Percentiles rank a stretch among this genome's conserved stretches.
Conservation (phyloP, 441 rosid species). For the Gossypium davidsonii region DNA sequence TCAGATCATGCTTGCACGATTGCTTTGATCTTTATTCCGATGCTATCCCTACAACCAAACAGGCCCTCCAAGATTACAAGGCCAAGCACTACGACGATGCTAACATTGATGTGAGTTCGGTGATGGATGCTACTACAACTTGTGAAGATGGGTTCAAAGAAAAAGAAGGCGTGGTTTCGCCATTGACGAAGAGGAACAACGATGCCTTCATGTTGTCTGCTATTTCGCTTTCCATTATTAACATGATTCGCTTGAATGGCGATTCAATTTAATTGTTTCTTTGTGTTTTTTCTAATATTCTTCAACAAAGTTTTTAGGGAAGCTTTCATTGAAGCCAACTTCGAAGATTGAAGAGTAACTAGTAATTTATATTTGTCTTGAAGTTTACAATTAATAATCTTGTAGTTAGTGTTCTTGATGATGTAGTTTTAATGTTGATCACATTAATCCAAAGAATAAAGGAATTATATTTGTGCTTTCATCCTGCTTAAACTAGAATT, state of each 20-base stretch:
- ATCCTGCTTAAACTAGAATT: background rate
- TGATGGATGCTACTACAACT: conserved; percentile 43
- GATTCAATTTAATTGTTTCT: background rate
- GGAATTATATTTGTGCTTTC: background rate
- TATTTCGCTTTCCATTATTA: conserved; percentile 43
- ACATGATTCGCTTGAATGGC: conserved; percentile 21
- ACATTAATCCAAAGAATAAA: background rate
- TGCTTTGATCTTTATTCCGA: conserved; percentile 53
- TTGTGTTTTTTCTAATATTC: background rate
- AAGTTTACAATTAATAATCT: background rate
- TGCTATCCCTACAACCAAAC: conserved; percentile 25
- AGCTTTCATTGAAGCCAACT: background rate
- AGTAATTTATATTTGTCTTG: conserved; percentile 6
- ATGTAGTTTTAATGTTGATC: background rate
- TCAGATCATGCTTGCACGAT: conserved; percentile 30
- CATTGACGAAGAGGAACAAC: conserved; percentile 33
- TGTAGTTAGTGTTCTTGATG: background rate
- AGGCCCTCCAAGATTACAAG: conserved; percentile 35
- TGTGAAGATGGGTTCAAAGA: conserved; percentile 64
- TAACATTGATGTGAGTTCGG: conserved; percentile 38
- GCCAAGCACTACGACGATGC: conserved; percentile 31
- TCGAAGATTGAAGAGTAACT: background rate
- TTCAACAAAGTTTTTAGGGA: background rate
- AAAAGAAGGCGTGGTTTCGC: conserved; percentile 29
- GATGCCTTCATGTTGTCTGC: conserved; percentile 39